Base-by-base conservation (phyloP, 192 early-diverging fungal genomes). In the Oehlia diaphana region DNA sequence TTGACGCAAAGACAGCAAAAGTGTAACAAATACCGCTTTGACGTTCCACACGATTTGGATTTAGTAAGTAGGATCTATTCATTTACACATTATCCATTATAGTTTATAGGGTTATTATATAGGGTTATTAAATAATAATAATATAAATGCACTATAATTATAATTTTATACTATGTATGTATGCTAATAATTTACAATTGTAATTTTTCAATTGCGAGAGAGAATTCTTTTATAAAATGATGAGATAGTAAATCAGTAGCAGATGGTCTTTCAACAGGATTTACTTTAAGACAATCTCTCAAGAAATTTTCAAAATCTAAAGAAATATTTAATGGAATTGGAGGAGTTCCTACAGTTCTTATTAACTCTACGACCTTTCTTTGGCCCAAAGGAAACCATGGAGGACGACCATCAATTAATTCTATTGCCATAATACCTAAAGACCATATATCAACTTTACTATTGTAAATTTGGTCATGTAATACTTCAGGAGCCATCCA, bases 371-470 rank as follows among this genome's bases (percentile, higher is more conserved):
- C 23, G 37, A 76, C 74, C 74, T 64, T 66, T 78, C 63, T 65
- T 78, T 78, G 77, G 2, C 77, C 64, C 14, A 78, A 44, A 9
- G 77, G 74, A 79, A 84, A 87, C 66, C 85, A 85, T 58, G 86
- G 86, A n/a, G 86, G 86, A 31, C 80, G 81, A 16, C 86, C 68
- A 53, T 87, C 86, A 81, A 87, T 81, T 84, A 87, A 83, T 79
- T 87, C 86, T 37, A 87, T 84, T 14, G 85, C 77, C 33, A 83
- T 82, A 33, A 88, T 84, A 69, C 86, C 87, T 23, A 88, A 77
- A 23, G 87, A 88, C 87, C 87, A 88, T 80, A 88, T 85, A 68
- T 88, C 87, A 28, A 87, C 82, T 76, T 83, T 85, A 63, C 87
- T 81, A 58, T 80, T 79, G 66, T 88, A 88, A 67, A 75, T 74